Evolutionary conservation across 805 yeast species (phyloP).

Genomic region (Dipodascopsis uninucleata): DNA sequence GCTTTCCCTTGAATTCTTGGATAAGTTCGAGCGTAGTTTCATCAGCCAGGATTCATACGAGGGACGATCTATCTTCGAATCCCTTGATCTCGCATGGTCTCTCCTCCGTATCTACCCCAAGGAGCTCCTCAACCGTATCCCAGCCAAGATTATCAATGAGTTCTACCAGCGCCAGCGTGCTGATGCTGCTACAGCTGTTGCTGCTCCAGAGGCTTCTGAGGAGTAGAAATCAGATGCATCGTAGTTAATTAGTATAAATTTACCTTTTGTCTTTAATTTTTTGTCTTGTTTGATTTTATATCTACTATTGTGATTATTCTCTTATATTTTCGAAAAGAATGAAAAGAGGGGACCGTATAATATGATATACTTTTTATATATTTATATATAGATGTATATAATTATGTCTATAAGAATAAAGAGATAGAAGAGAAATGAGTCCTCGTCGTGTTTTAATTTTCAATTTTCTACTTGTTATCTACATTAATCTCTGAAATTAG

Average conservation of each 20-base stretch:
- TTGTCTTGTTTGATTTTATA: background rate
- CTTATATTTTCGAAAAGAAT: background rate
- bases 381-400: too few relatives aligned
- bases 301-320: background rate
- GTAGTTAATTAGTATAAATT: background rate
- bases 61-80: slow-evolving; percentile 88
- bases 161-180: slow-evolving; percentile 62
- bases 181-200: slow-evolving; percentile 12
- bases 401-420: too few relatives aligned
- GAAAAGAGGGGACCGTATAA: background rate
- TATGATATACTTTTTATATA: too few relatives aligned
- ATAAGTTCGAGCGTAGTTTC: slow-evolving; percentile 94
- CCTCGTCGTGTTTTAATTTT: too few relatives aligned
- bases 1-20: slow-evolving; percentile 93
- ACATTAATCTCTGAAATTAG: too few relatives aligned
- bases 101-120: slow-evolving; percentile 97
- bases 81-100: slow-evolving; percentile 97
- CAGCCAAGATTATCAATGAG: slow-evolving; percentile 93
- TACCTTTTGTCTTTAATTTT: background rate
- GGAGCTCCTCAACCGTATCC: slow-evolving; percentile 96
- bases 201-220: slow-evolving; percentile 17
- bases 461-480: too few relatives aligned
- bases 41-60: slow-evolving; percentile 97
- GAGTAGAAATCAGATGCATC: slow-evolving; percentile 6
- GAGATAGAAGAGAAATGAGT: too few relatives aligned